These are phyloP conservation scores for Alternaria ventricosa DNA, from an alignment of 2,329 filamentous ascomycete genomes.

Conservation along the genomic window DNA sequence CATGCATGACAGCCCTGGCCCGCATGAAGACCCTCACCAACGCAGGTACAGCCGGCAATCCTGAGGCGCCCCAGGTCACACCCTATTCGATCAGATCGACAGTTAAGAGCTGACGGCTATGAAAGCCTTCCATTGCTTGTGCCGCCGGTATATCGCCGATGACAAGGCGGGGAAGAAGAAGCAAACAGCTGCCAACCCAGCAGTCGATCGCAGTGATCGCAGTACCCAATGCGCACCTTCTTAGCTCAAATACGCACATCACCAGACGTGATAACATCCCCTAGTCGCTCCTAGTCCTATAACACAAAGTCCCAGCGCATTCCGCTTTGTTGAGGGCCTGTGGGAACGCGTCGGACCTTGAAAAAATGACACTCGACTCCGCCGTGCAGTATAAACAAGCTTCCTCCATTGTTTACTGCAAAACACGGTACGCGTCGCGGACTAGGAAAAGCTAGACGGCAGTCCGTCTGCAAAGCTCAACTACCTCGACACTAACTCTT, in stretches of 20 bases:
- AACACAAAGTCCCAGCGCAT: not conserved
- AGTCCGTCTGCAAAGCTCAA: constrained; percentile 3
- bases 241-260: not conserved
- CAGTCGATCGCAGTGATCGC: not conserved
- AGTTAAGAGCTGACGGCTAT: not conserved
- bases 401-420: not conserved
- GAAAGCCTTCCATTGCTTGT: constrained; percentile 4
- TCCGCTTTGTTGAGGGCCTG: not conserved
- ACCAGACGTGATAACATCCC: not conserved
- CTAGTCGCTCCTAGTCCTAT: not conserved
- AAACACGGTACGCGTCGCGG: not conserved
- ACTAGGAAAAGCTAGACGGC: constrained; percentile 4
- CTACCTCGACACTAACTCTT: not conserved
- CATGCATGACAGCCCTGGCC: not conserved
- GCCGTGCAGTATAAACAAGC: not conserved
- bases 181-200: constrained; percentile 4
- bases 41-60: not conserved
- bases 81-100: not conserved
- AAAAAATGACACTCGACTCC: not conserved
- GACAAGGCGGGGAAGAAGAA: constrained; percentile 1
- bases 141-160: constrained; percentile 3
- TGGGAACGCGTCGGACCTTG: not conserved
- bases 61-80: constrained; percentile 14
- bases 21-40: not conserved
- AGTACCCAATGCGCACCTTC: not conserved